Conservation (phyloP, 2,329 filamentous ascomycete genomes). For the Podosphaera fusca region DNA sequence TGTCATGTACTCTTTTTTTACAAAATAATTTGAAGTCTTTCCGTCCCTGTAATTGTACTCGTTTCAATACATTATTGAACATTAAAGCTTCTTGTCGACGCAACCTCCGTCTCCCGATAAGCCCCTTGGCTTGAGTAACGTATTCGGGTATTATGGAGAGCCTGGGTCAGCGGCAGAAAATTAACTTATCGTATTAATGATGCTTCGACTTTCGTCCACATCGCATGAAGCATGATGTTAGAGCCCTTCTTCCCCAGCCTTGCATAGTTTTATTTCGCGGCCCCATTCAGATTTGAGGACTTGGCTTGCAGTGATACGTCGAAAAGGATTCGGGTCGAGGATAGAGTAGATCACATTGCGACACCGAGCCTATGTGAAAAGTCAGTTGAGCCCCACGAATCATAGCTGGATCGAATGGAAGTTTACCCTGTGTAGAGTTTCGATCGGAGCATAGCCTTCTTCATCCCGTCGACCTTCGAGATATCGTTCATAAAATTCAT, state of each 20-base stretch:
- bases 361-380: conserved; percentile 51
- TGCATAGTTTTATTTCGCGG: conserved; percentile 93
- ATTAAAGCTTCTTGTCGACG: background rate
- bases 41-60: background rate
- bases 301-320: conserved; percentile 86
- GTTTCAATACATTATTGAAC: background rate
- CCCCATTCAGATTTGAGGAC: conserved; percentile 91
- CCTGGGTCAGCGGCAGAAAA: background rate
- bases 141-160: background rate
- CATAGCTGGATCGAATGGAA: background rate
- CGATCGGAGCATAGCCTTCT: conserved; percentile 87
- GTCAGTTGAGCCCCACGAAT: background rate
- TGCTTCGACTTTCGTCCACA: conserved; percentile 16
- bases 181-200: background rate
- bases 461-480: conserved; percentile 82
- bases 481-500: conserved; percentile 92
- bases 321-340: conserved; percentile 75
- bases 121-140: background rate
- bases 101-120: background rate
- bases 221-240: conserved; percentile 42
- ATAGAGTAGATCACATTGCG: conserved; percentile 98
- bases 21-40: background rate
- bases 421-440: conserved; percentile 81
- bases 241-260: conserved; percentile 85
- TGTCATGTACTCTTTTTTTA: background rate